Conservation (phyloP, 1,139 yeast species). For the Kodamaea anthophila region DNA sequence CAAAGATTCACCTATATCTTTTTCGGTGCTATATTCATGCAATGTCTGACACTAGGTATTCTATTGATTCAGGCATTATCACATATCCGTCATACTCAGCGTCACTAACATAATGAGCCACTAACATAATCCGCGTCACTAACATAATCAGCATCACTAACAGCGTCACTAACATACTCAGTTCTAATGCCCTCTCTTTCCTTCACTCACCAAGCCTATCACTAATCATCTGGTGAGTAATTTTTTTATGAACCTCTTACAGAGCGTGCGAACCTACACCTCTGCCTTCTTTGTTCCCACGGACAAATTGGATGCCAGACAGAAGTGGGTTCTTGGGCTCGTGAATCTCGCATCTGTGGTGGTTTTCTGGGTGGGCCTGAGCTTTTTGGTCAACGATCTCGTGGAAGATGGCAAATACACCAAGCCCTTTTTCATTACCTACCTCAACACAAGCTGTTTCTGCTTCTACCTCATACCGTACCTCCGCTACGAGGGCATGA, state of each 20-base stretch:
- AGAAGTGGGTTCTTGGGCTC: slow-evolving; percentile 73
- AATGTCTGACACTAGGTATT: no score
- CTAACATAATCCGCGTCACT: no score
- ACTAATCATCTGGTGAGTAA: no score
- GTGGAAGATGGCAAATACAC: slow-evolving; percentile 66
- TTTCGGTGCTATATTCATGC: no score
- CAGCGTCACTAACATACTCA: no score
- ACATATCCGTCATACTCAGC: no score
- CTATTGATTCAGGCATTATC: no score
- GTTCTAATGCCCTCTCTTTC: background rate
- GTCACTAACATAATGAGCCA: no score
- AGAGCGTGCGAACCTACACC: slow-evolving; percentile 8
- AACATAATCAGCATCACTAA: no score
- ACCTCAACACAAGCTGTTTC: slow-evolving; percentile 82
- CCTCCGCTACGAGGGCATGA: slow-evolving; percentile 19
- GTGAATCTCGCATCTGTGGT: slow-evolving; percentile 69
- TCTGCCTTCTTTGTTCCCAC: slow-evolving; percentile 13
- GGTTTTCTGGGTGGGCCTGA: slow-evolving; percentile 81
- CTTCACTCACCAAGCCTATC: background rate
- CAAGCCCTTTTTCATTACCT: slow-evolving; percentile 92
- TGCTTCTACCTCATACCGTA: slow-evolving; percentile 70
- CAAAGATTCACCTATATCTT: no score
- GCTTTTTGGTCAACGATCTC: slow-evolving; percentile 69
- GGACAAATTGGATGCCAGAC: slow-evolving; percentile 20
- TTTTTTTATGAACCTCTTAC: slow-evolving; percentile 2